Evolutionary conservation across 176 grass and related monocot genomes (phyloP).

Genomic region (Zoysia pacifica): DNA sequence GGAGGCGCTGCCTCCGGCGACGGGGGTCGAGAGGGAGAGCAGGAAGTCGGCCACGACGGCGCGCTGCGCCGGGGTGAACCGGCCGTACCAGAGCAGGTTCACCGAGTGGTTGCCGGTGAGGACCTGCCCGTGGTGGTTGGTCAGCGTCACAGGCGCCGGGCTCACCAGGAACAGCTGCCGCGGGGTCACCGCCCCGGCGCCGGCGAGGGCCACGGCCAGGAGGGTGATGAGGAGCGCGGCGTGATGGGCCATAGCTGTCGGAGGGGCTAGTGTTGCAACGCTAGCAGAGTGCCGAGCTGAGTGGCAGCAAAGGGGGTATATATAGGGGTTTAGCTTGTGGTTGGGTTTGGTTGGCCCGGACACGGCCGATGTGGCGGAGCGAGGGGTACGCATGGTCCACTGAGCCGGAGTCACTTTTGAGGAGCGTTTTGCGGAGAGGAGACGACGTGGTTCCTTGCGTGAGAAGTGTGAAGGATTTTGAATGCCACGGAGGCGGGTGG

Average conservation of each 20-base stretch:
- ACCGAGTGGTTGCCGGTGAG: constrained; percentile 71
- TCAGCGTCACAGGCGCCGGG: constrained; percentile 51
- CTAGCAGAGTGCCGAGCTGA: not conserved
- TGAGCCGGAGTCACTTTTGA: constrained; percentile 38
- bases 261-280: not conserved
- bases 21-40: constrained; percentile 47
- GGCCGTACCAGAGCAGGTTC: constrained; percentile 77
- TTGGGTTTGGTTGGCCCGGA: not conserved
- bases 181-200: constrained; percentile 32
- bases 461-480: not conserved
- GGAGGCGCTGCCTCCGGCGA: too few relatives aligned
- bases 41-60: constrained; percentile 69
- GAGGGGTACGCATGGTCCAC: not conserved
- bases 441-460: not conserved
- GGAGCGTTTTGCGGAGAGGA: not conserved
- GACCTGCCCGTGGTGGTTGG: constrained; percentile 65
- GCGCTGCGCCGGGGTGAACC: constrained; percentile 61
- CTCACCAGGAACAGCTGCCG: constrained; percentile 63
- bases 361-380: not conserved
- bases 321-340: constrained; percentile 37
- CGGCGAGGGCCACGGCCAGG: constrained; percentile 10
- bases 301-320: constrained; percentile 22
- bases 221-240: constrained; percentile 8
- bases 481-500: too few relatives aligned
- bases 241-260: constrained; percentile 43